Evolutionary conservation across 805 yeast species (phyloP).

Genomic region (Kuraishia capsulata): DNA sequence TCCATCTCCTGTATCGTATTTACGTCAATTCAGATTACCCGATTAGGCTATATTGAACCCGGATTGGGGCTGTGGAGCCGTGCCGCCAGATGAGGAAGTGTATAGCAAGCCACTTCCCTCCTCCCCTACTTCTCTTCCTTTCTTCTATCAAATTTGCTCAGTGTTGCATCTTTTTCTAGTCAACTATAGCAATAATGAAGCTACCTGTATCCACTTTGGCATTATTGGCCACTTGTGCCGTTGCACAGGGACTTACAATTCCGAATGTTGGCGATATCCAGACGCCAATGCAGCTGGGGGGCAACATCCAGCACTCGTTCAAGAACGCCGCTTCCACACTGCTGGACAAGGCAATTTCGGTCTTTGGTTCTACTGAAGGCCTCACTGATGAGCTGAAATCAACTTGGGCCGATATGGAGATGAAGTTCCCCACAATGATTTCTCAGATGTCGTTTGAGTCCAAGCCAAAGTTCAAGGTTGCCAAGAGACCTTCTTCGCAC

Average conservation of each 20-base stretch:
- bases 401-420: conserved; percentile 57
- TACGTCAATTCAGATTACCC: too few species aligned
- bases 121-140: too few species aligned
- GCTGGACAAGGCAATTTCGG: conserved; percentile 1
- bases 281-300: conserved; percentile 1
- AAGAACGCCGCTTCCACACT: not conserved
- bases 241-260: not conserved
- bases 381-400: conserved; percentile 39
- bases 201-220: not conserved
- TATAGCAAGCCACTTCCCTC: too few species aligned
- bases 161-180: too few species aligned
- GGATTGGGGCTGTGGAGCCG: too few species aligned
- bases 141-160: too few species aligned
- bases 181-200: too few species aligned
- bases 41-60: too few species aligned
- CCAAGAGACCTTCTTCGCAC: conserved; percentile 20
- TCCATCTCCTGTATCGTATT: too few species aligned
- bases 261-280: not conserved
- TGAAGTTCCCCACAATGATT: conserved; percentile 49
- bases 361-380: conserved; percentile 27
- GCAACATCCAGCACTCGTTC: too few species aligned
- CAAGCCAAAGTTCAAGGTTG: conserved; percentile 33
- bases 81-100: too few species aligned
- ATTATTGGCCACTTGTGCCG: not conserved
- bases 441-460: conserved; percentile 39